Conservation (phyloP, 2,329 filamentous ascomycete species). For the Exophiala sideris region DNA sequence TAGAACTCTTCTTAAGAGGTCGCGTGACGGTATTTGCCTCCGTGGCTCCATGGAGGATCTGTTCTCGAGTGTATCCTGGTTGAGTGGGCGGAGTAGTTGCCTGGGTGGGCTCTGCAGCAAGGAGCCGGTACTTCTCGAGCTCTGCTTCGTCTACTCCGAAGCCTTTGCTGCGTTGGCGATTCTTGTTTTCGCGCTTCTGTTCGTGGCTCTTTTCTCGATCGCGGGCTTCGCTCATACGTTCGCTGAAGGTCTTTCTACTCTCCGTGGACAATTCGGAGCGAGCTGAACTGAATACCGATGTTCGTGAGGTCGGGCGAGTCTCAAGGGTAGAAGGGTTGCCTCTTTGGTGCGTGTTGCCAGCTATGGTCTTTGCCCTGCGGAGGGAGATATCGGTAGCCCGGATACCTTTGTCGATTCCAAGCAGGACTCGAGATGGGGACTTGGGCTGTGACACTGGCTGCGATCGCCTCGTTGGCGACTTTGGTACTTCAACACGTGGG, state of each 20-base stretch:
- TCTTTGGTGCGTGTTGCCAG: constrained; percentile 7
- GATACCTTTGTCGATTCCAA: constrained; percentile 88
- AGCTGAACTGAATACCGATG: constrained; percentile 29
- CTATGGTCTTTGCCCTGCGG: constrained; percentile 58
- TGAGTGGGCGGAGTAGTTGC: constrained; percentile 40
- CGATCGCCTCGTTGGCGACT: constrained; percentile 61
- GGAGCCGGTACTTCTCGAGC: constrained; percentile 41
- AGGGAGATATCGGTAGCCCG: constrained; percentile 79
- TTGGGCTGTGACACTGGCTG: constrained; percentile 52
- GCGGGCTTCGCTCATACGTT: constrained; percentile 71
- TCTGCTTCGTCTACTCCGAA: constrained; percentile 44
- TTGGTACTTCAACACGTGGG: constrained; percentile 67
- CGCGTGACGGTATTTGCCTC: constrained; percentile 13
- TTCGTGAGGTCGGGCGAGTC: constrained; percentile 13
- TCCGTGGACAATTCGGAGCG: constrained; percentile 13
- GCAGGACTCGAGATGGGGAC: constrained; percentile 73
- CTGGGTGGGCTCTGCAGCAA: constrained; percentile 34
- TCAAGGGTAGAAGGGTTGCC: not conserved
- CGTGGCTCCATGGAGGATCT: constrained; percentile 46
- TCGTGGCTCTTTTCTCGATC: constrained; percentile 38
- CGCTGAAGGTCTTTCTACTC: constrained; percentile 68
- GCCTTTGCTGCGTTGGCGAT: constrained; percentile 40
- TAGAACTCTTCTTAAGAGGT: constrained; percentile 18
- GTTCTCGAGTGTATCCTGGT: constrained; percentile 60
- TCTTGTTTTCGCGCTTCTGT: constrained; percentile 37